A percentile compares a stretch with the other conserved stretches of the same genome.
Conservation (phyloP, 2,329 filamentous ascomycete genomes). For the Alternaria angustiovoidea region DNA sequence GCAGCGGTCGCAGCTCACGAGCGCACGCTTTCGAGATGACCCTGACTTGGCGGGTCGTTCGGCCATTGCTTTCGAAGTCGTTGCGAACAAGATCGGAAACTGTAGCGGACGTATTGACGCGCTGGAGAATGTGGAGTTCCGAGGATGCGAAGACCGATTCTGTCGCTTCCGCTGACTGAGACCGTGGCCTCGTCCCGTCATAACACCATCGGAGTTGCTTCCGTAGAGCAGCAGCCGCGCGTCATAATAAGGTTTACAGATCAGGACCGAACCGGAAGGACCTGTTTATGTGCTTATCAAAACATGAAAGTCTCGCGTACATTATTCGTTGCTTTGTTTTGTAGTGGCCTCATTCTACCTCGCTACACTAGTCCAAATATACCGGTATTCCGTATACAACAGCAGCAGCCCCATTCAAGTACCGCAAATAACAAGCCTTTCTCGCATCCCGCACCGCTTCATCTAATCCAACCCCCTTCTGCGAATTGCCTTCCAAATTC, state of each 20-base stretch:
- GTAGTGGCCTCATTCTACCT: not conserved
- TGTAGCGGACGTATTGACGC: conserved; percentile 1
- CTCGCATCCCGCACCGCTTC: conserved; percentile 81
- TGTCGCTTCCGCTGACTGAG: conserved; percentile 1
- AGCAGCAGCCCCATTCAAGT: conserved; percentile 91
- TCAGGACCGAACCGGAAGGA: conserved; percentile 2
- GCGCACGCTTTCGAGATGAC: conserved; percentile 37
- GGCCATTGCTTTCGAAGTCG: conserved; percentile 15
- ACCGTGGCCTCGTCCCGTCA: conserved; percentile 6
- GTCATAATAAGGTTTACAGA: conserved; percentile 1
- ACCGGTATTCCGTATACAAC: conserved; percentile 96
- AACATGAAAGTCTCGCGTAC: not conserved
- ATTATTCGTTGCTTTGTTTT: not conserved
- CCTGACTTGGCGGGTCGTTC: conserved; percentile 29
- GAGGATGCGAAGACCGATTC: conserved; percentile 5
- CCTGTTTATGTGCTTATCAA: not conserved
- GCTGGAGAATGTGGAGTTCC: conserved; percentile 13
- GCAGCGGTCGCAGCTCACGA: conserved; percentile 43
- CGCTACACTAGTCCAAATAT: conserved; percentile 65
- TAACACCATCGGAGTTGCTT: conserved; percentile 13
- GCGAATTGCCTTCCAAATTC: conserved; percentile 32
- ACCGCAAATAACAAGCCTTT: conserved; percentile 83
- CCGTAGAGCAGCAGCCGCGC: conserved; percentile 11
- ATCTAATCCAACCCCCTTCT: conserved; percentile 63
- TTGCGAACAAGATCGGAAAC: conserved; percentile 1